Evolutionary conservation across 805 yeast genomes (phyloP), one percentile per base, ranked within the genome.

Genomic region (Clavispora santaluciae): DNA sequence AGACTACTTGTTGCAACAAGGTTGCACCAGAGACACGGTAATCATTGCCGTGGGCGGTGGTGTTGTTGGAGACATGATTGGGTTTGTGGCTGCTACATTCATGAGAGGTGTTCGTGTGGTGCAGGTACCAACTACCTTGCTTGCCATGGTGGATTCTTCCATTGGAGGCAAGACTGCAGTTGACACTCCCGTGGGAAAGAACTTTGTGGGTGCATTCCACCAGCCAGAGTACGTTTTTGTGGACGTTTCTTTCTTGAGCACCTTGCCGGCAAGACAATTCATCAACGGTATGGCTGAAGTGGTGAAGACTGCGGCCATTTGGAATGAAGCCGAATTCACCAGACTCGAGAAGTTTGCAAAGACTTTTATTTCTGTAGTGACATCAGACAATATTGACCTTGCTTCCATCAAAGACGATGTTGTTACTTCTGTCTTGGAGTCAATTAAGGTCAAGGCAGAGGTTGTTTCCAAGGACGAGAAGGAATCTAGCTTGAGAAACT

Each of bases 281-380:
- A 86, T 93, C 55, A 93, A 93, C 59, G 99, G 99, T 46, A 93
- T 93, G 90, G 96, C 96, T 4, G 99, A 93, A 66, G 96, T 93
- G 36, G 83, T 93, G 53, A 93, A 93, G 66, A 93, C 99, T 12
- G 98, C 98, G 16, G 96, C 97, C 20, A 90, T 93, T 56, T 93
- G 98, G 98, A 83, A 90, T 60, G 96, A 86, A 48, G 71, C 57
- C 0, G 99, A 93, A 59, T 93, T 93, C 61, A 69, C 82, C 31
- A 74, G 98, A 50, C 75, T 93, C 44, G 99, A 93, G 63, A 64
- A 71, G 23, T 79, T 88, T 57, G 81, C 95, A 22, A 74, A 76
- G 30, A 60, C 63, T 10, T 90, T 93, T 58, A 72, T 87, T 44
- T 68, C 77, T 22, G 79, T 83, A n/a, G 81, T 91, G 60, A 55